phyloP scores from a whole-genome alignment of 164 flowering plant genomes.

The Liriodendron chinense region DNA sequence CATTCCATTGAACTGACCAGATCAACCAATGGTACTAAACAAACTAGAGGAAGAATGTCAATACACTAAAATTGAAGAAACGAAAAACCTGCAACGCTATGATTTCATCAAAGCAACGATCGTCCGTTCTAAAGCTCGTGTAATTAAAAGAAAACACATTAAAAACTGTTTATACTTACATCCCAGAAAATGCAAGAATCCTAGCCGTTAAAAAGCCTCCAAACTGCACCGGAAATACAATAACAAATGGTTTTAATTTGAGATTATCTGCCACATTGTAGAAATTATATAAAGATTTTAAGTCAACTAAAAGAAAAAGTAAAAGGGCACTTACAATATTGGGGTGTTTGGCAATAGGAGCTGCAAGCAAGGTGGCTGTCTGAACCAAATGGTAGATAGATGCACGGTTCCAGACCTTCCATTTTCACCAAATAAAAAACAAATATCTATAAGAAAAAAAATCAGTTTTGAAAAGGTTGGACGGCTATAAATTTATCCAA shows the following conservation, averaged over 20 bases:
- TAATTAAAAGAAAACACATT: too few species aligned
- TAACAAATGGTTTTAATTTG: constrained; percentile 4
- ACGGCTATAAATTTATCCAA: too few species aligned
- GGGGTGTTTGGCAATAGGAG: constrained; percentile 70
- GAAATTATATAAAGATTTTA: too few species aligned
- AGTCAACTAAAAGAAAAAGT: neutral
- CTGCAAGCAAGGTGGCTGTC: constrained; percentile 80
- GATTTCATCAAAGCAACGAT: too few species aligned
- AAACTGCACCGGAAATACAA: constrained; percentile 44
- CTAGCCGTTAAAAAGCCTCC: constrained; percentile 88
- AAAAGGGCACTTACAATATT: constrained; percentile 44
- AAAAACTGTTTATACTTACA: constrained; percentile 49
- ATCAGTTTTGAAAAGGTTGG: neutral
- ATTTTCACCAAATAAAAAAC: neutral
- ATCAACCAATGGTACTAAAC: too few species aligned
- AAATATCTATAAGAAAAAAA: neutral
- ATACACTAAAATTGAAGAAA: too few species aligned
- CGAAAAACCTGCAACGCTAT: too few species aligned
- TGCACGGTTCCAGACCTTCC: constrained; percentile 90
- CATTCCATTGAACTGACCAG: too few species aligned
- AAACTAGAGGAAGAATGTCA: too few species aligned
- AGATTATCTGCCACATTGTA: neutral
- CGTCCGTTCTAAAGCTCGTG: too few species aligned
- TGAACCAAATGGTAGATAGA: constrained; percentile 89
- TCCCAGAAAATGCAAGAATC: constrained; percentile 82